phyloP scores from a whole-genome alignment of 257 asterid genomes.

The Cinchona pubescens region DNA sequence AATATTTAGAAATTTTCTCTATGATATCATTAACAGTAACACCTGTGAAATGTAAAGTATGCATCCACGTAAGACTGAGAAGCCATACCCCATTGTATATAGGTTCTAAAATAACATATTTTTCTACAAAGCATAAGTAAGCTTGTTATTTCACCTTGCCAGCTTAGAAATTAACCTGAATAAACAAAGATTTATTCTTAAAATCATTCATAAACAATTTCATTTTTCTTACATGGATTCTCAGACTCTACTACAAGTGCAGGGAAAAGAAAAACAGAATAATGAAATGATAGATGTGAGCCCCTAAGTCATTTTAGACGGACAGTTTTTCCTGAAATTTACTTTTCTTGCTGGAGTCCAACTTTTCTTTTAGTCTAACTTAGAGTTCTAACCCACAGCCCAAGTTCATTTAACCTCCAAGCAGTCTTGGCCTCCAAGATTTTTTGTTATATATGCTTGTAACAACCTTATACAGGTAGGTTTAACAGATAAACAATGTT shows the following conservation, averaged over 20 bases:
- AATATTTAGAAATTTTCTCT: conserved; percentile 53
- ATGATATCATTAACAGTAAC: conserved; percentile 57
- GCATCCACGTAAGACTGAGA: conserved; percentile 1
- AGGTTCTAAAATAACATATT: background rate
- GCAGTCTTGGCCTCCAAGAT: background rate
- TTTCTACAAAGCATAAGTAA: background rate
- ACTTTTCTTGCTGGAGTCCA: background rate
- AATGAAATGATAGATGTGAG: background rate
- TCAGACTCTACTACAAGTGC: background rate
- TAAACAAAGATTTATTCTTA: background rate
- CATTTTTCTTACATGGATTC: background rate
- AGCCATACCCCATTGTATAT: background rate
- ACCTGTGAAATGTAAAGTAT: conserved; percentile 37
- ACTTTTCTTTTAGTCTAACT: background rate
- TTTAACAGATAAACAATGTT: background rate
- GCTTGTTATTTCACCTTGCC: background rate
- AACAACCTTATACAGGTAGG: background rate
- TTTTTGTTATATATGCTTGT: background rate
- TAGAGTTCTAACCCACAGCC: background rate
- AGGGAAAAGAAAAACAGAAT: no score
- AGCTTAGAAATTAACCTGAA: background rate
- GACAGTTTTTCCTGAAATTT: background rate
- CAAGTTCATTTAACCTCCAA: background rate
- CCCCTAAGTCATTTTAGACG: background rate
- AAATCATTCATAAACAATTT: background rate